A percentile compares a stretch with the other conserved stretches of the same genome.
These are phyloP conservation scores for Magnolia officinalis DNA, from an alignment of 164 flowering plant genomes.

Conservation along the genomic window DNA sequence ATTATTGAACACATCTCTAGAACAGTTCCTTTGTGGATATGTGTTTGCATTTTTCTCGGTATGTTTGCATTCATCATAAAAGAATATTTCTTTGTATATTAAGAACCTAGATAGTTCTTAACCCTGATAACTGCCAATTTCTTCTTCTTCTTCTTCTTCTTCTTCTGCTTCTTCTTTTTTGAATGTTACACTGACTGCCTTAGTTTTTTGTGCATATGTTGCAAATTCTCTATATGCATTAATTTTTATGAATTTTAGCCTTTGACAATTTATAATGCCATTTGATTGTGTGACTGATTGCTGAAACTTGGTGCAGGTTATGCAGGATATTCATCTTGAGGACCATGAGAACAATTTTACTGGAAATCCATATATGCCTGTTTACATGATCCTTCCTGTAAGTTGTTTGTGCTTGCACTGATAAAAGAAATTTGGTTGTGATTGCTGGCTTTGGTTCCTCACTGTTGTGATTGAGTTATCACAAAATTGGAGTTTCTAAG, in stretches of 20 bases:
- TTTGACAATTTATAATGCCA: background rate
- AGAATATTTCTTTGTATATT: background rate
- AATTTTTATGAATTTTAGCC: background rate
- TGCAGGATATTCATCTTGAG: conserved; percentile 39
- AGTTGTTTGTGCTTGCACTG: conserved; percentile 25
- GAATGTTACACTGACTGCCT: too few species aligned
- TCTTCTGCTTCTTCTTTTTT: too few species aligned
- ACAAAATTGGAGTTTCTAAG: background rate
- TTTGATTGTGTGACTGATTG: conserved; percentile 13
- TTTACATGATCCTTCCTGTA: conserved; percentile 75
- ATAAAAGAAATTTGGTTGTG: background rate
- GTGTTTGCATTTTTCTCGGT: too few species aligned
- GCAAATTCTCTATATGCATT: background rate
- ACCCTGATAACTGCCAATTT: background rate
- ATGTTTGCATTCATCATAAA: too few species aligned
- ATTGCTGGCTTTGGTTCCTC: background rate
- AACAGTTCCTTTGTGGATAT: too few species aligned
- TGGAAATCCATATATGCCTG: conserved; percentile 63
- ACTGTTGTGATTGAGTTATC: background rate
- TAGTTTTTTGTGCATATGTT: too few species aligned
- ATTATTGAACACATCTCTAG: too few species aligned
- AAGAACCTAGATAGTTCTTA: background rate
- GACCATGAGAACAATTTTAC: conserved; percentile 41
- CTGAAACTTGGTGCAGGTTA: conserved; percentile 46
- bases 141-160: too few species aligned